Evolutionary conservation across 495 filamentous ascomycete genomes (phyloP).

Genomic region (Elaphomyces granulatus): DNA sequence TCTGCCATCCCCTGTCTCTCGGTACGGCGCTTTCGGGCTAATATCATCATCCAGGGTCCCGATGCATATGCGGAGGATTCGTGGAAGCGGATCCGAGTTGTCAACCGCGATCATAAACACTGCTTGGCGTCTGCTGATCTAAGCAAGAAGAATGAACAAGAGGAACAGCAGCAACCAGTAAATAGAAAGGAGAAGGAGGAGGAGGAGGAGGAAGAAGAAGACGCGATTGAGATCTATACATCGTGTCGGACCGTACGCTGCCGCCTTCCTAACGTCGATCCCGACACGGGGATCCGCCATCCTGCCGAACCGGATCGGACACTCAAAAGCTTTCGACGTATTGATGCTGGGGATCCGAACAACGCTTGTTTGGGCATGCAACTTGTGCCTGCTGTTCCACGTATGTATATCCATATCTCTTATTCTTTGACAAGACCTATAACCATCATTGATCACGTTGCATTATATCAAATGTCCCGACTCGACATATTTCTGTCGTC

Average conservation of each 20-base stretch:
- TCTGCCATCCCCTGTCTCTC: slow-evolving; percentile 46
- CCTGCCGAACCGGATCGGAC: slow-evolving; percentile 57
- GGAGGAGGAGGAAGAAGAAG: background rate
- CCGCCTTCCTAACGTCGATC: slow-evolving; percentile 73
- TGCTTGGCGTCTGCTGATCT: background rate
- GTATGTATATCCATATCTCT: slow-evolving; percentile 1
- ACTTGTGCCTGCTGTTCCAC: slow-evolving; percentile 43
- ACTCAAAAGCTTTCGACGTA: slow-evolving; percentile 49
- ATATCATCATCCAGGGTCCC: slow-evolving; percentile 59
- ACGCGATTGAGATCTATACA: slow-evolving; percentile 32
- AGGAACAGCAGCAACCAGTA: too few species aligned
- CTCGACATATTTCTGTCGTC: too few species aligned
- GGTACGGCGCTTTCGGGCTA: slow-evolving; percentile 64
- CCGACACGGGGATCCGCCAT: slow-evolving; percentile 54
- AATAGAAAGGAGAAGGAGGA: slow-evolving; percentile 15
- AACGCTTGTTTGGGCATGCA: slow-evolving; percentile 78
- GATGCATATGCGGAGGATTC: slow-evolving; percentile 54
- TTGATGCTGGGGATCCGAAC: slow-evolving; percentile 57
- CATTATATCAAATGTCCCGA: too few species aligned
- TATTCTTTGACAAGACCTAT: too few species aligned
- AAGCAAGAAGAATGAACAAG: slow-evolving; percentile 3
- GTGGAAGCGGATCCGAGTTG: slow-evolving; percentile 63
- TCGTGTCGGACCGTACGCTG: slow-evolving; percentile 67
- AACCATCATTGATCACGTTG: too few species aligned
- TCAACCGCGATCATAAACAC: too few species aligned